Base-by-base conservation (phyloP, 2,329 filamentous ascomycete species). In the Dactylellina sp. region DNA sequence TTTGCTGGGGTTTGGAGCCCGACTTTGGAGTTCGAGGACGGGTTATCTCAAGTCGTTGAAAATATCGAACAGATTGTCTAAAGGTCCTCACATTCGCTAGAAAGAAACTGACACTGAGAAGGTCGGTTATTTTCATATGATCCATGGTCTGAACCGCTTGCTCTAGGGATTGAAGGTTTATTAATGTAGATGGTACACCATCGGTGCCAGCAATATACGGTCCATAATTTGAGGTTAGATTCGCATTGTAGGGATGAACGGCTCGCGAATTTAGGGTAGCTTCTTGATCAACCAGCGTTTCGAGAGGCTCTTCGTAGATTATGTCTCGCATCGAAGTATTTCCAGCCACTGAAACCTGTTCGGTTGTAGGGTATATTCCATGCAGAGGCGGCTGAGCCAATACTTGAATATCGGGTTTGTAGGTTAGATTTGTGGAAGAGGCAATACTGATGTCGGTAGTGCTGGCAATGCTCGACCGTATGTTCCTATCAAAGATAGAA, bases 121-220 rank as follows among this genome's bases (percentile, higher is more conserved):
- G n/a, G 14, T 49, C 28, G 24, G 7, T 60, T 18, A 60, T 49
- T 47, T 25, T 49, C 56, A 49, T 49, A 5, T 22, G 24, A 20
- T 49, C 56, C 56, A 60, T 47, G 4, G 56, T 60, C 24, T 49
- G 24, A 11, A 47, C 35, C 2, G 53, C 53, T 32, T 57, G 53
- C 22, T 57, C 37, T 25, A 57, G 20, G 22, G 40, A 57, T 12
- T 57, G 37, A 6, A 57, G 53, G 6, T 42, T 25, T 12, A 44
- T 11, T 25, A 44, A 16, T 28, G 32, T 7, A 7, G 37, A 18
- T 14, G 22, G 7, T 11, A 57, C 25, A 14, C 6, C 18, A 18
- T 7, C n/a, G 40, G 28, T 57, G 18, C 40, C 53, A 12, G 35
- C n/a, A 40, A 12, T 16, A 4, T 39, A 9, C 40, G n/a, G n/a